A percentile compares a stretch with the other conserved stretches of the same genome.
Evolutionary conservation across 1,139 yeast genomes (phyloP).

Genomic region (Diutina rugosa): DNA sequence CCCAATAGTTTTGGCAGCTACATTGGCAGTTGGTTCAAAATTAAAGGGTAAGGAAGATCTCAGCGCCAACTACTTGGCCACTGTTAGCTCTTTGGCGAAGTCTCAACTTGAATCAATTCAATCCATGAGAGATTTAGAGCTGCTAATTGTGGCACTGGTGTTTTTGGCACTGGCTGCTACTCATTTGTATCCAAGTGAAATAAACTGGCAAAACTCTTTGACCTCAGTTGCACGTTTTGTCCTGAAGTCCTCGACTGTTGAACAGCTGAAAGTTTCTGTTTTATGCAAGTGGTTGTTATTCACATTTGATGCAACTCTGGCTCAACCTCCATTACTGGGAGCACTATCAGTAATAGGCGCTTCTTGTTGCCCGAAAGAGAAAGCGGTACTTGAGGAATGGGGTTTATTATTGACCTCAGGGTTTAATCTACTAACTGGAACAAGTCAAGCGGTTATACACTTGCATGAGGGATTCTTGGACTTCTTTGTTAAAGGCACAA

Average conservation of each 20-base stretch:
- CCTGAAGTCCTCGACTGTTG: not conserved
- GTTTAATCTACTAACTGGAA: not conserved
- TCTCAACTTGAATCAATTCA: not conserved
- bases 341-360: not conserved
- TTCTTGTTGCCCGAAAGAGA: not conserved
- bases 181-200: not conserved
- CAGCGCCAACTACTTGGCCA: not conserved
- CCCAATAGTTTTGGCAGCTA: conserved; percentile 54
- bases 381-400: not conserved
- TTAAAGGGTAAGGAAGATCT: conserved; percentile 8
- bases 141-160: not conserved
- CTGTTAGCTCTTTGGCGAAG: not conserved
- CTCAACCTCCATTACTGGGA: not conserved
- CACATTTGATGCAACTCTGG: not conserved
- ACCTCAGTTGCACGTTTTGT: not conserved
- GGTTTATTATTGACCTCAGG: not conserved
- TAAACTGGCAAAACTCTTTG: not conserved
- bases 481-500: not conserved
- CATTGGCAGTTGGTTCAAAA: conserved; percentile 64
- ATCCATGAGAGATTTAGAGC: not conserved
- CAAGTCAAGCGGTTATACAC: not conserved
- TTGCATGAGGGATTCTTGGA: not conserved
- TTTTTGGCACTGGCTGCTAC: not conserved
- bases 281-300: not conserved
- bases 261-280: not conserved